These are phyloP conservation scores for Zelopaecilomyces penicillatus DNA, from an alignment of 2,329 filamentous ascomycete species.

Conservation along the genomic window DNA sequence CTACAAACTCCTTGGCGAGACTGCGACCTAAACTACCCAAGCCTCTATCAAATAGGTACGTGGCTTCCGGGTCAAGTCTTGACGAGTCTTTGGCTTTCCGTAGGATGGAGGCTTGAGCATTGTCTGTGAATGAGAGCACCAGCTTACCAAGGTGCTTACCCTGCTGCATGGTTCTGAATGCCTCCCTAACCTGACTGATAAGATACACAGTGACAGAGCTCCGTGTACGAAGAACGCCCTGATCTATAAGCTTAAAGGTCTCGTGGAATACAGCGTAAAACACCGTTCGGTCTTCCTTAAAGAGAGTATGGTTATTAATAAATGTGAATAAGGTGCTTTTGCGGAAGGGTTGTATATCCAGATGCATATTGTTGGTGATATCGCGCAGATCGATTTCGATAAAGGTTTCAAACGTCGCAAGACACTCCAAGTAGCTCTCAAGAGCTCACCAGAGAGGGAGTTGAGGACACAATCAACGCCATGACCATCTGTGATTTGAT, in stretches of 20 bases:
- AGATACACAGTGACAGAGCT: constrained; percentile 10
- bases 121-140: neutral
- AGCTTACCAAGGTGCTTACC: constrained; percentile 14
- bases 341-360: neutral
- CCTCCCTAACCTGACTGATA: constrained; percentile 14
- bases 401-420: constrained; percentile 29
- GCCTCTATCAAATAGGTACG: constrained; percentile 2
- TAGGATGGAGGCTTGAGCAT: constrained; percentile 8
- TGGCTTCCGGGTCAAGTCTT: neutral
- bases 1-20: neutral
- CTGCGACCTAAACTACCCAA: neutral
- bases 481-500: constrained; percentile 13
- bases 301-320: neutral
- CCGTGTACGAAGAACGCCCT: neutral
- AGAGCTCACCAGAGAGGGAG: constrained; percentile 5
- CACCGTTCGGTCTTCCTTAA: constrained; percentile 7
- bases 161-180: constrained; percentile 12
- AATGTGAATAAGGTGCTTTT: neutral
- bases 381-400: constrained; percentile 32
- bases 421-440: constrained; percentile 6
- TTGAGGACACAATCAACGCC: constrained; percentile 17
- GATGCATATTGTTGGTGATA: constrained; percentile 12
- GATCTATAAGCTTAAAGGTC: constrained; percentile 5
- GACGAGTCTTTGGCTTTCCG: constrained; percentile 25
- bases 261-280: constrained; percentile 4